Base-by-base conservation (phyloP, 768 basidiomycete species). In the Suillus hirtellus region DNA sequence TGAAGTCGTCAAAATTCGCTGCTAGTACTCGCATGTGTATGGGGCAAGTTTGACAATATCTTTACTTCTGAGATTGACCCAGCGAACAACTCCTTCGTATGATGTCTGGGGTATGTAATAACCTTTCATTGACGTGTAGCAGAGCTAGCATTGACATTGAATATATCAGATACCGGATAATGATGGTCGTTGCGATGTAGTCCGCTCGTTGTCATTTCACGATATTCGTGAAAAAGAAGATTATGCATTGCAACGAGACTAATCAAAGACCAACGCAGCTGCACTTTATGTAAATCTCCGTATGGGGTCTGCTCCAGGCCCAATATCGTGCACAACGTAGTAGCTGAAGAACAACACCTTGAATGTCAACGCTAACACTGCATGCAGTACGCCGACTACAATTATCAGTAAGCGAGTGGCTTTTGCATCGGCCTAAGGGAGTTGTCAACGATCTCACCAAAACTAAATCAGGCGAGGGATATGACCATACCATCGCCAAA, bases 391-490 rank as follows among this genome's bases (percentile, higher is more conserved):
- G 1, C 85, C 89, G 38, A 97, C 82, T 37, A 87, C 75, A 55
- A 97, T 79, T 69, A 97, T 89, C 31, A 98, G 75, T 6, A 96
- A 85, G 24, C 95, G 88, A 0, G 90, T 89, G 10, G 92, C 86
- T 76, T 90, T 96, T 67, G 89, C 88, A 78, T 94, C 95, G 63
- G 92, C 92, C 91, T 94, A 67, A 58, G 11, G 17, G 10, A 40
- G 55, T 56, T 9, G 38, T 24, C 2, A 62, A 60, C 21, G 49
- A 60, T 37, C 65, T 34, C 65, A n/a, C n/a, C n/a, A n/a, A n/a
- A n/a, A n/a, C n/a, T n/a, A n/a, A 15, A 19, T 38, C 15, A 56
- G 9, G 15, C 15, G 37, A 56, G 56, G 15, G 31, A 63, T 10
- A 17, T 24, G 27, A 58, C 81, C 90, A 68, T 68, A 96, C 95